Conservation (phyloP, 257 asterid genomes). For the Dorcoceras hygrometricum region DNA sequence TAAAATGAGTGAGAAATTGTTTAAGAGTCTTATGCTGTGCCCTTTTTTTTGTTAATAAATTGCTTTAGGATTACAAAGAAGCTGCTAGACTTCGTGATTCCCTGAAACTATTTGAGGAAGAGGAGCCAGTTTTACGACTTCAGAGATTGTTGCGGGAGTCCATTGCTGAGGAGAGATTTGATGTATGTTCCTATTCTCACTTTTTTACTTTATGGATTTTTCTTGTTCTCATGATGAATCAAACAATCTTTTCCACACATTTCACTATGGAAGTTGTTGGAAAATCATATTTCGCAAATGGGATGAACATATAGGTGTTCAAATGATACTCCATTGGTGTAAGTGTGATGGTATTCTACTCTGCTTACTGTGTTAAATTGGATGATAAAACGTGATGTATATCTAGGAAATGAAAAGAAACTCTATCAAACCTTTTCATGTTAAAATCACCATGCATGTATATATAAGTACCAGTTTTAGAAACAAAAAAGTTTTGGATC, state of each 20-base stretch:
- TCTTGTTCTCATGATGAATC: background rate
- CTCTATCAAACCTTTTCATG: no score
- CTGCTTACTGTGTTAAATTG: background rate
- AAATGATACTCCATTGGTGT: background rate
- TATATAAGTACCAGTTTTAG: background rate
- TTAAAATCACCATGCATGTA: no score
- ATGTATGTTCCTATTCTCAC: slow-evolving; percentile 36
- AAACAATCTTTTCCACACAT: background rate
- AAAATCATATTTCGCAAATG: background rate
- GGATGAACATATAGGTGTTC: background rate
- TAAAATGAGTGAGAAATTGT: background rate
- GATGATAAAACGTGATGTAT: background rate
- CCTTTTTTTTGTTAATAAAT: slow-evolving; percentile 3
- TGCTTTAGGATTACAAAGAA: slow-evolving; percentile 60
- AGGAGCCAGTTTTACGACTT: slow-evolving; percentile 73
- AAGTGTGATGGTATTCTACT: no score
- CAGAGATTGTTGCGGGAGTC: slow-evolving; percentile 70
- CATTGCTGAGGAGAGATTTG: slow-evolving; percentile 67
- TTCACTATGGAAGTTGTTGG: slow-evolving; percentile 5
- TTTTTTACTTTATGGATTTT: background rate
- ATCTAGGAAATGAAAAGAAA: background rate
- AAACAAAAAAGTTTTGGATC: background rate
- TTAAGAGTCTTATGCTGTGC: background rate
- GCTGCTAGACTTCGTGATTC: slow-evolving; percentile 89
- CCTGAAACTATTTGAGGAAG: slow-evolving; percentile 65